These are phyloP conservation scores for Fomes fomentarius DNA, from an alignment of 1,284 basidiomycete species.

Conservation along the genomic window DNA sequence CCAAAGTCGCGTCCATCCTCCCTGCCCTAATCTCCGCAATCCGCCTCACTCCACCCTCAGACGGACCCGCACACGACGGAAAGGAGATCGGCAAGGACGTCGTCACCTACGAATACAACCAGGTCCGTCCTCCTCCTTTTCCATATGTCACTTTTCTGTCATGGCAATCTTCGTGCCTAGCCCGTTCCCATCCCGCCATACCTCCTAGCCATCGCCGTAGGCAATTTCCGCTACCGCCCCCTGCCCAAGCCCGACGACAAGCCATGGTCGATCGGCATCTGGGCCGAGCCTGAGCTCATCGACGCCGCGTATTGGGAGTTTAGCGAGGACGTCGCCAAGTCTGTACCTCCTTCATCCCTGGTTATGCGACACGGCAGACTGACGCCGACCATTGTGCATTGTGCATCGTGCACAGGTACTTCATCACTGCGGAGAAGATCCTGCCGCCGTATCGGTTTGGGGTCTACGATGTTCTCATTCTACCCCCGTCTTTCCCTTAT, in stretches of 20 bases:
- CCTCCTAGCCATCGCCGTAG: slow-evolving; percentile 85
- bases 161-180: slow-evolving; percentile 41
- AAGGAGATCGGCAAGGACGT: slow-evolving; percentile 71
- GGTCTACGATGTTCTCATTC: slow-evolving; percentile 90
- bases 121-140: slow-evolving; percentile 45
- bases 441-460: slow-evolving; percentile 84
- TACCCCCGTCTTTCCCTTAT: slow-evolving; percentile 94
- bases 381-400: too few relatives aligned
- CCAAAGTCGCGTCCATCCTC: slow-evolving; percentile 74
- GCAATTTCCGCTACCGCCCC: slow-evolving; percentile 77
- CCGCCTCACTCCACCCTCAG: slow-evolving; percentile 73
- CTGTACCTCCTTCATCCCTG: slow-evolving; percentile 6
- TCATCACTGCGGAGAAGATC: slow-evolving; percentile 77
- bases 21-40: slow-evolving; percentile 87
- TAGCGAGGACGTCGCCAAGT: slow-evolving; percentile 81
- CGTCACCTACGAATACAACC: slow-evolving; percentile 69
- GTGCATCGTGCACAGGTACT: slow-evolving; percentile 54
- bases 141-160: neutral
- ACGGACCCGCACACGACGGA: slow-evolving; percentile 66
- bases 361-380: too few relatives aligned
- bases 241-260: slow-evolving; percentile 67
- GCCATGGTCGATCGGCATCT: slow-evolving; percentile 81
- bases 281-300: slow-evolving; percentile 87
- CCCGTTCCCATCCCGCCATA: slow-evolving; percentile 86
- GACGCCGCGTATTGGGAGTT: slow-evolving; percentile 89